Evolutionary conservation across 768 basidiomycete genomes (phyloP), one percentile per base, ranked within the genome.

Genomic region (Lactarius quietus): DNA sequence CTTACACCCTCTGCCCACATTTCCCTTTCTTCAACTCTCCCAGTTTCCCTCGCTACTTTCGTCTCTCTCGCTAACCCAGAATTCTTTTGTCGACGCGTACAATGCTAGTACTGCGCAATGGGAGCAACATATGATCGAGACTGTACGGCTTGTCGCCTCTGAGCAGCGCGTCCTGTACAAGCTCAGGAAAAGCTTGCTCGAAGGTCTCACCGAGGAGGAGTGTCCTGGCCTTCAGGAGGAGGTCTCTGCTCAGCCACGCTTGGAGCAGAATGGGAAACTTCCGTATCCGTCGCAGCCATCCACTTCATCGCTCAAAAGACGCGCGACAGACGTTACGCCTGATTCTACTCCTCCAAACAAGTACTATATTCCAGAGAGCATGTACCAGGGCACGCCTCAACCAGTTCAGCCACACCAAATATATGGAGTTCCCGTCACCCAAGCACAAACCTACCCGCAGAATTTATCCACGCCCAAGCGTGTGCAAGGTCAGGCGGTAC

Each of bases 101-200:
- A 82, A 85, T 63, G 77, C 80, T 9, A 65, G 71, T 2, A 80
- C 84, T 0, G 77, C 81, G 0, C 82, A 86, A 61, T 90, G 88
- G 88, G 87, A 88, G 59, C 87, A 88, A 65, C 86, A 88, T 69
- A 78, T 81, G 43, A 80, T 86, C 64, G 78, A 78, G 45, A 81
- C 84, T 18, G 86, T 89, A 4, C 82, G 86, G 39, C 70, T 83
- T 41, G 83, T 89, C 48, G 80, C 81, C 54, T 79, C 78, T 1
- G 85, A 86, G 66, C 86, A 89, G 67, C 78, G 87, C 35, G 73
- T 89, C 36, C 73, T 90, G 9, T 89, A 87, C 74, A 82, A 84
- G 65, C 75, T 83, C 12, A 79, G 88, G 14, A 83, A 83, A 72
- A 83, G 81, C 67, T 78, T 89, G 6, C 75, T 88, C 0, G 81